Evolutionary conservation across 257 asterid species (phyloP).

Genomic region (Solanum arcanum): DNA sequence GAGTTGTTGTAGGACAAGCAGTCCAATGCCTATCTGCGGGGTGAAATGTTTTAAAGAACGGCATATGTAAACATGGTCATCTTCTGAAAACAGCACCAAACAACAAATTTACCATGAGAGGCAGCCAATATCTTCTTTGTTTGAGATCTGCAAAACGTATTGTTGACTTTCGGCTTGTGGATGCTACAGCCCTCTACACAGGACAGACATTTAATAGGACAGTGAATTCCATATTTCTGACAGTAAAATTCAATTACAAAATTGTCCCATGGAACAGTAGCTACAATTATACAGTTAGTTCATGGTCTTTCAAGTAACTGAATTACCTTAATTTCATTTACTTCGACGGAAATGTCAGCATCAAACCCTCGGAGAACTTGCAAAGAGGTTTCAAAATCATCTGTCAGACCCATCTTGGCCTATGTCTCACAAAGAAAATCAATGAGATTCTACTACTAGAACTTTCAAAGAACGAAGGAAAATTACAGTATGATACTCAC

Average conservation of each 20-base stretch:
- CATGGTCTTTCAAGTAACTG: background rate
- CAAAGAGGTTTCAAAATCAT: constrained; percentile 86
- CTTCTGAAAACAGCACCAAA: background rate
- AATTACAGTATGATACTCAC: constrained; percentile 33
- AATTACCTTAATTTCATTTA: constrained; percentile 62
- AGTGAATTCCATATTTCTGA: background rate
- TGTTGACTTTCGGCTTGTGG: constrained; percentile 68
- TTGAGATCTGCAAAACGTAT: constrained; percentile 74
- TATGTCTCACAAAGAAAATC: constrained; percentile 14
- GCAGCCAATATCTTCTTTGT: constrained; percentile 86
- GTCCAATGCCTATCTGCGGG: constrained; percentile 75
- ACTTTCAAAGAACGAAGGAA: background rate
- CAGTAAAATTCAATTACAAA: background rate
- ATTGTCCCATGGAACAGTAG: background rate
- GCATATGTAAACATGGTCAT: background rate
- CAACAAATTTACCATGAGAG: constrained; percentile 52
- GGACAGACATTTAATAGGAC: background rate
- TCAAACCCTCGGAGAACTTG: constrained; percentile 96
- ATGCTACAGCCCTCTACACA: constrained; percentile 71
- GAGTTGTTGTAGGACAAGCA: constrained; percentile 71
- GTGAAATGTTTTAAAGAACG: background rate
- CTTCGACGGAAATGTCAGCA: constrained; percentile 76
- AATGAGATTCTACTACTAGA: constrained; percentile 4
- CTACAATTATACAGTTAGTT: background rate
- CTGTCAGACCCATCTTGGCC: constrained; percentile 97